Evolutionary conservation across 129 eudicot genomes (phyloP), one percentile per base, ranked within the genome.

Genomic region (Helichrysum umbraculigerum): DNA sequence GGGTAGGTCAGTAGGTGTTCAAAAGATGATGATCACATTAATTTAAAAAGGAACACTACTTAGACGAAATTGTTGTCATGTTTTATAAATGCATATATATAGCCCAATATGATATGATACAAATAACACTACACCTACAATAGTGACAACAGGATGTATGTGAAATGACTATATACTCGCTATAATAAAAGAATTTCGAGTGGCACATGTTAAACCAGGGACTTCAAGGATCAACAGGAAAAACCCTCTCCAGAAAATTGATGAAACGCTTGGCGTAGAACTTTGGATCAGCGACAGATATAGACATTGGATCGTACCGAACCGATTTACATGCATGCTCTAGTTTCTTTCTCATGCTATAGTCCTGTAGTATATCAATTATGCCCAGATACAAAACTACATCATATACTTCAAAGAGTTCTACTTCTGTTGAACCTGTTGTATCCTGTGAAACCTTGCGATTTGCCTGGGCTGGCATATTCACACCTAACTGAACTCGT

Each of bases 401-500:
- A 47, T 95, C 94, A 19, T 89, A 95, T 42, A 89, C 96, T 86
- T 95, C 99, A 75, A 91, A 91, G 2, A 91, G 96, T 65, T 95
- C 99, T 30, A 89, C 89, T 71, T 89, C 97, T 50, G 81, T 72
- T 79, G 97, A 81, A 76, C 83, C 96, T 0, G 74, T 20, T 56
- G 77, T 86, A 5, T 83, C 85, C 64, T 83, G 82, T 50, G 71
- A 67, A 47, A 89, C 81, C 85, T 86, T 95, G 79, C 83, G 92
- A 73, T 86, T 91, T 42, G 99, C 99, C 76, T 87, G 88, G 17
- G 99, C 96, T 28, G 99, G 99, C 99, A 95, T 95, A 89, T 95
- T 89, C 59, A 91, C 99, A 1, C 99, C 99, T 67, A 95, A 70
- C 71, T 95, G 99, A 75, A 95, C 94, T 68, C 91, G 85, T 75